A percentile compares a stretch with the other conserved stretches of the same genome.
Evolutionary conservation across 208 protist genomes (phyloP).

Genomic region (Trichomonas tenax): DNA sequence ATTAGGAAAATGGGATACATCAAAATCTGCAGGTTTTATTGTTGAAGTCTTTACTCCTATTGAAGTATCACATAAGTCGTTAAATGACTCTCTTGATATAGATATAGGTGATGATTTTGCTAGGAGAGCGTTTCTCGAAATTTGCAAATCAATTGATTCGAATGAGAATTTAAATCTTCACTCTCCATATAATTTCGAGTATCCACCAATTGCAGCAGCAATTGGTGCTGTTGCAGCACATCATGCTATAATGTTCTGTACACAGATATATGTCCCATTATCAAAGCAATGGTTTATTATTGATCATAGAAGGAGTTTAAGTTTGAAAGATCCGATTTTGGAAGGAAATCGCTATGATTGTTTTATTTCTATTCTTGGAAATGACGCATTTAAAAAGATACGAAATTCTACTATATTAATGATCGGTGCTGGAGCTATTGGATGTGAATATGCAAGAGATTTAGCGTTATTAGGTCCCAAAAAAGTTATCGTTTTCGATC

Average conservation of each 20-base stretch:
- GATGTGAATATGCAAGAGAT: background rate
- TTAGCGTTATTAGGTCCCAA: background rate
- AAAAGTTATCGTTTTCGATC: background rate
- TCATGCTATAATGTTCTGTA: background rate
- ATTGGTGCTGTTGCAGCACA: background rate
- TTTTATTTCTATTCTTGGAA: background rate
- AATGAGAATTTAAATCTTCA: background rate
- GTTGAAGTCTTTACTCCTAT: background rate
- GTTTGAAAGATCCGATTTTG: background rate
- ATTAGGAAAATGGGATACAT: background rate
- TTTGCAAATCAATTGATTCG: background rate
- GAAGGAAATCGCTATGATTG: background rate
- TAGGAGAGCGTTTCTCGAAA: background rate
- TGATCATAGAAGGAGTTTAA: background rate
- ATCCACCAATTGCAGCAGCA: background rate
- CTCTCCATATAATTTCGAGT: background rate
- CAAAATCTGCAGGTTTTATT: background rate
- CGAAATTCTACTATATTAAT: background rate
- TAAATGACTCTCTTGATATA: background rate
- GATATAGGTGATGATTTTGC: background rate
- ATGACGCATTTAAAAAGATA: background rate
- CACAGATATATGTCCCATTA: background rate
- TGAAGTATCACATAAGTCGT: background rate
- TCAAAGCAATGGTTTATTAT: background rate
- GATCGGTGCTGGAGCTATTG: background rate